phyloP scores from a whole-genome alignment of 352 stramenopile genomes.

The Globisporangium paroecandrum region DNA sequence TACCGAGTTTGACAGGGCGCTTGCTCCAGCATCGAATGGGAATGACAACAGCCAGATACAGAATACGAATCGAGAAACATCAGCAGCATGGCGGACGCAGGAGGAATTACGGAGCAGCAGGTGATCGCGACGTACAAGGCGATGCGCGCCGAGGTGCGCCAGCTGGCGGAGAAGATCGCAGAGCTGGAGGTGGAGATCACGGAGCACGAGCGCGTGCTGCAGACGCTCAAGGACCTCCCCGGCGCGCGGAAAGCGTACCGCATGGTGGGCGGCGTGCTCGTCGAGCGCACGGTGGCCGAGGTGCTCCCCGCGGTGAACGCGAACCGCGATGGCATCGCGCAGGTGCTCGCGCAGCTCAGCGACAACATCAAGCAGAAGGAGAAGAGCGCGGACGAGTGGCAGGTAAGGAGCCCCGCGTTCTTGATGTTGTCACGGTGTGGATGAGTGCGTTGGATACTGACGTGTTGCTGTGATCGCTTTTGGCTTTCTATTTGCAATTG shows the following conservation, averaged over 20 bases:
- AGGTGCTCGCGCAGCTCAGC: constrained; percentile 72
- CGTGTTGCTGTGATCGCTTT: not conserved
- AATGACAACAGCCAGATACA: not conserved
- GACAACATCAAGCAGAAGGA: constrained; percentile 86
- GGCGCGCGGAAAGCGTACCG: constrained; percentile 89
- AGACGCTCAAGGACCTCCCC: constrained; percentile 72
- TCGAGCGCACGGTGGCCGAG: constrained; percentile 95
- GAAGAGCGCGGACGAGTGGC: constrained; percentile 74
- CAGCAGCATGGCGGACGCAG: constrained; percentile 31
- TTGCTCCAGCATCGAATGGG: constrained; percentile 1
- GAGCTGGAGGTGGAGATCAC: constrained; percentile 82
- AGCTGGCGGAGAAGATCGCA: constrained; percentile 81
- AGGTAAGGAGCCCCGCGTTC: constrained; percentile 24
- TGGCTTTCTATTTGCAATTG: not conserved
- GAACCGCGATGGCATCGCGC: constrained; percentile 78
- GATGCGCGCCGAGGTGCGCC: constrained; percentile 77
- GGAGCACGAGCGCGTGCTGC: constrained; percentile 83
- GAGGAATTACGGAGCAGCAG: constrained; percentile 80
- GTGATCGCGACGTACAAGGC: constrained; percentile 85
- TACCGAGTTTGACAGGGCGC: constrained; percentile 13
- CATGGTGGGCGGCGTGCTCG: constrained; percentile 94
- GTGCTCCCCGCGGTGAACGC: constrained; percentile 90
- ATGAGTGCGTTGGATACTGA: not conserved
- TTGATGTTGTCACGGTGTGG: not conserved
- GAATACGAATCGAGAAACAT: constrained; percentile 7